phyloP scores from a whole-genome alignment of 441 rosid species.

The Jatropha podagrica region DNA sequence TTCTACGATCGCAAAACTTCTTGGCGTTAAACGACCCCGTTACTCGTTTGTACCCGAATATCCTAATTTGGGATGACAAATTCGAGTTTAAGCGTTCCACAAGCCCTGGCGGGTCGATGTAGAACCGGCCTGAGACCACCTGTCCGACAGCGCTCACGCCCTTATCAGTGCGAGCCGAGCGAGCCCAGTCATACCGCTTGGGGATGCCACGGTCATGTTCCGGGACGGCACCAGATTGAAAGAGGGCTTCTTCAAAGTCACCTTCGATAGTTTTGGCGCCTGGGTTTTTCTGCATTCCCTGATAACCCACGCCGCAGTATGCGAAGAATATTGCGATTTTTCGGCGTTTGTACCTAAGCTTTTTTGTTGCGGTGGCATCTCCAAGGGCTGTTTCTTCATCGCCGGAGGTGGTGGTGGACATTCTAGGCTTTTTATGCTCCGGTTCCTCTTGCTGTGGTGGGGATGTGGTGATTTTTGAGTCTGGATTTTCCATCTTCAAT shows the following conservation, averaged over 20 bases:
- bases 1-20: slow-evolving; percentile 85
- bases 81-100: slow-evolving; percentile 64
- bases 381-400: slow-evolving; percentile 36
- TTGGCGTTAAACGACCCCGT: slow-evolving; percentile 75
- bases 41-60: slow-evolving; percentile 77
- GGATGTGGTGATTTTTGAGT: slow-evolving; percentile 22
- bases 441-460: slow-evolving; percentile 51
- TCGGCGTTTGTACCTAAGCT: slow-evolving; percentile 69
- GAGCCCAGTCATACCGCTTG: slow-evolving; percentile 79
- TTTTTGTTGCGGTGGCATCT: slow-evolving; percentile 29
- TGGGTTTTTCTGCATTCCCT: slow-evolving; percentile 96
- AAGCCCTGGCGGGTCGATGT: slow-evolving; percentile 84
- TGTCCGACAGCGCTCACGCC: slow-evolving; percentile 98
- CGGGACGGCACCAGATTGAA: slow-evolving; percentile 73
- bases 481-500: slow-evolving; percentile 36
- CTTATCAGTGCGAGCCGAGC: slow-evolving; percentile 91
- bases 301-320: slow-evolving; percentile 94
- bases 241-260: slow-evolving; percentile 90
- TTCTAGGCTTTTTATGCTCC: slow-evolving; percentile 55
- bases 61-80: slow-evolving; percentile 66
- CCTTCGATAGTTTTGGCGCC: slow-evolving; percentile 97
- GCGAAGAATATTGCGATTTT: slow-evolving; percentile 88
- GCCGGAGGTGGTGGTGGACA: slow-evolving; percentile 48
- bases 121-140: slow-evolving; percentile 88
- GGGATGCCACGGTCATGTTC: slow-evolving; percentile 76